Percentiles rank a stretch among this genome's conserved stretches.
phyloP scores from a whole-genome alignment of 805 yeast genomes.

The Saccharomycopsis schoenii region DNA sequence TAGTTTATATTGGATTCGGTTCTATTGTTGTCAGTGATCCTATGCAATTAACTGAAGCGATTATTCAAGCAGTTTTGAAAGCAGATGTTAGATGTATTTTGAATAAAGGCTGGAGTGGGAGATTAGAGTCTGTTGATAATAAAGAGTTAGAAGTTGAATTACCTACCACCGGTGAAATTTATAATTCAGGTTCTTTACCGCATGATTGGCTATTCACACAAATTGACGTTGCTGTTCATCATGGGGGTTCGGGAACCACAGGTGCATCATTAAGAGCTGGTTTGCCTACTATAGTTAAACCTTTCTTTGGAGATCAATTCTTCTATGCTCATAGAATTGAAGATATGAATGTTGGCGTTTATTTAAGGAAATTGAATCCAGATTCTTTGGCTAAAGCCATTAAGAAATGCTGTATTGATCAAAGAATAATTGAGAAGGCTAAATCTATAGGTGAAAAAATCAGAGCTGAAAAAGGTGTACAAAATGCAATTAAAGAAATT shows the following conservation, averaged over 20 bases:
- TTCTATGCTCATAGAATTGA: conserved; percentile 83
- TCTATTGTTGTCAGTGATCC: conserved; percentile 88
- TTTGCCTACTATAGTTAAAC: conserved; percentile 81
- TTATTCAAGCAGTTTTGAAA: conserved; percentile 65
- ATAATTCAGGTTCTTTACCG: conserved; percentile 63
- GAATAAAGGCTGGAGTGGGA: conserved; percentile 92
- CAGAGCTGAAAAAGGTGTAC: conserved; percentile 70
- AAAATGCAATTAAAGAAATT: conserved; percentile 63
- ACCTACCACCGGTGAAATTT: conserved; percentile 49
- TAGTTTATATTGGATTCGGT: conserved; percentile 92
- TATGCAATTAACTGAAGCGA: conserved; percentile 61
- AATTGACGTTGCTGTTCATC: conserved; percentile 92
- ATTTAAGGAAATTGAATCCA: conserved; percentile 56
- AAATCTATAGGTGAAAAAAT: conserved; percentile 51
- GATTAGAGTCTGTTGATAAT: conserved; percentile 36
- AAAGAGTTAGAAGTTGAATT: conserved; percentile 33
- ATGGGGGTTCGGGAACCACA: conserved; percentile 95
- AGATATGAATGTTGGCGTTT: conserved; percentile 78
- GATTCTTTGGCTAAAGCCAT: conserved; percentile 59
- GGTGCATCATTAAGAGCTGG: conserved; percentile 87
- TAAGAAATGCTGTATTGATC: conserved; percentile 54
- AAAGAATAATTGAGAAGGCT: conserved; percentile 61
- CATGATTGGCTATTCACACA: conserved; percentile 92
- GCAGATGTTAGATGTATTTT: conserved; percentile 81
- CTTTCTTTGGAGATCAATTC: conserved; percentile 94